Evolutionary conservation across 2,329 filamentous ascomycete species (phyloP).

Genomic region (Fusarium nelsonii): DNA sequence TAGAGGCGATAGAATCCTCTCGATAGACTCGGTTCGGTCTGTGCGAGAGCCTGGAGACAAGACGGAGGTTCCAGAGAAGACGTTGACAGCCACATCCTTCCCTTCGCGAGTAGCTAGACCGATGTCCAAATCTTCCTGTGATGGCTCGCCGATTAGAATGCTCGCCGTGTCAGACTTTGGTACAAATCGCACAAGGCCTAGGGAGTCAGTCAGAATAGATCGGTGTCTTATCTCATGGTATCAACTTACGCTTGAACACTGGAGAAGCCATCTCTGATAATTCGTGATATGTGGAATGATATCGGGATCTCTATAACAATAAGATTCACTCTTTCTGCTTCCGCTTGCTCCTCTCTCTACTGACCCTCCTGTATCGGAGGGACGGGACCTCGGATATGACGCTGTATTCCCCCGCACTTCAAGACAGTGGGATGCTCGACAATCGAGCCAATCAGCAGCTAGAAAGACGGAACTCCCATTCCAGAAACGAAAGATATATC

Average conservation of each 20-base stretch:
- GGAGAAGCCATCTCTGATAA: not conserved
- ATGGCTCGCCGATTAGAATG: constrained; percentile 13
- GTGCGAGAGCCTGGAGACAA: not conserved
- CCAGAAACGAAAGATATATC: constrained; percentile 12
- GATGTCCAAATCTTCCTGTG: not conserved
- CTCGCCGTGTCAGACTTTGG: not conserved
- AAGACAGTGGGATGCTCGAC: not conserved
- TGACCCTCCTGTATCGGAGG: constrained; percentile 19
- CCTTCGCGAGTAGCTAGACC: not conserved
- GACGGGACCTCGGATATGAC: constrained; percentile 3
- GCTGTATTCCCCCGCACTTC: not conserved
- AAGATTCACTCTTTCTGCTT: no score
- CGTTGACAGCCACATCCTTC: not conserved
- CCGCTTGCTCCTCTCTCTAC: not conserved
- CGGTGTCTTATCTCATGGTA: accelerated
- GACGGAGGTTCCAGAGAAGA: not conserved
- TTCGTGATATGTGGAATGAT: accelerated
- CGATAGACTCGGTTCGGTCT: not conserved
- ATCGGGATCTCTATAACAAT: not conserved
- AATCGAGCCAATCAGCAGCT: not conserved
- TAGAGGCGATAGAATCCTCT: not conserved
- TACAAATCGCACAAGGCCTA: constrained; percentile 19
- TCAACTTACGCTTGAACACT: constrained; percentile 4
- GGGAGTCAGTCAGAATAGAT: not conserved
- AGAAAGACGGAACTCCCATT: accelerated